Base-by-base conservation (phyloP, 2,329 filamentous ascomycete species). In the Seiridium unicorne region DNA sequence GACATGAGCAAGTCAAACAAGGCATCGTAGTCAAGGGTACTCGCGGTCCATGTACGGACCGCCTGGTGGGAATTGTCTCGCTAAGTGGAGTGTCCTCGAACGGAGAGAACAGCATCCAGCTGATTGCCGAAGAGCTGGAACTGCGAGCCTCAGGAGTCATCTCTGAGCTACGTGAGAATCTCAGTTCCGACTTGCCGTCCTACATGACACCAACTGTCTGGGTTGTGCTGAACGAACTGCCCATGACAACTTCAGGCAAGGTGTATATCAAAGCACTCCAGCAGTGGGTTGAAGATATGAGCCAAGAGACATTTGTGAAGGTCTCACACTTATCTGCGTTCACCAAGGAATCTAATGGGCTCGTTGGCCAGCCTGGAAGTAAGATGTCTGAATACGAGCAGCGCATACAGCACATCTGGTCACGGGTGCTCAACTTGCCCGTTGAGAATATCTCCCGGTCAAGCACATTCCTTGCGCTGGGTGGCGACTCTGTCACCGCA, bases 401-500 rank as follows among this genome's bases (percentile, higher is more conserved):
- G 36, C 32, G 26, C 7, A 8, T 58, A 6, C 55, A 51, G 35
- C 46, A 42, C 26, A 51, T 58, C 11, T 58, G 55, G 55, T 49
- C 46, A 5, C 35, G 32, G 7, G 55, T 58, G 32, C 44, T 58
- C 4, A 58, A 58, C 46, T 18, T 58, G 13, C 46, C 55, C 13
- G 34, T 11, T 11, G 44, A 42, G 34, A 51, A 10, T 5, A 42
- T 58, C 35, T 31, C 46, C 18, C 32, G 44, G 11, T 49, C 44
- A 7, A 58, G 46, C 35, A 51, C 55, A 13, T 61, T 61, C 36
- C 35, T 49, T 9, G 38, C 46, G 8, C 18, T 61, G 10, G 60
- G 60, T 8, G 60, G 60, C 9, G 60, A 61, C 36, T 61, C 60
- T 4, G 51, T 61, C 31, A 55, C 60, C 11, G 60, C 60, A 4